Evolutionary conservation across 1,284 basidiomycete species (phyloP).

Genomic region (Cutaneotrichosporon daszewskae): DNA sequence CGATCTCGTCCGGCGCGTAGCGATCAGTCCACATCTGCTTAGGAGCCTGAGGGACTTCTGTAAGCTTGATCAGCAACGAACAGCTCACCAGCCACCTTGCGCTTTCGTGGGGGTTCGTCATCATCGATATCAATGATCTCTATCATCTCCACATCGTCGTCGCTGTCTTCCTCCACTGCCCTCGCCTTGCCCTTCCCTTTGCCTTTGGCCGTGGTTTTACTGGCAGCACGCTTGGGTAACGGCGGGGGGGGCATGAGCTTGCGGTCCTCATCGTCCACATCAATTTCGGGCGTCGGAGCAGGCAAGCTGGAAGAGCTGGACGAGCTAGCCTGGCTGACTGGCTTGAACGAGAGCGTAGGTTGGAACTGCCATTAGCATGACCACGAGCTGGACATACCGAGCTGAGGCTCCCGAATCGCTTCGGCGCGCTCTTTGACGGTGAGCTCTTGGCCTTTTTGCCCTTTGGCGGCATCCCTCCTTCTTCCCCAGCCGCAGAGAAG

Average conservation of each 20-base stretch:
- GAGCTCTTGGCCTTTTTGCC: constrained; percentile 2
- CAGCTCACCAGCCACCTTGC: neutral
- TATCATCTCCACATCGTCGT: constrained; percentile 18
- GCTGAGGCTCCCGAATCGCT: constrained; percentile 32
- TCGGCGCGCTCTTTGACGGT: constrained; percentile 5
- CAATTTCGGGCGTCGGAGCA: no score
- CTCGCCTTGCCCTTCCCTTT: constrained; percentile 52
- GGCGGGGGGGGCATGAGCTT: constrained; percentile 17
- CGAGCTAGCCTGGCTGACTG: neutral
- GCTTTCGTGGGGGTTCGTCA: constrained; percentile 12
- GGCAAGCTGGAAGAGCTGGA: neutral
- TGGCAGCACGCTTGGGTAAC: no score
- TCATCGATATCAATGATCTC: constrained; percentile 29
- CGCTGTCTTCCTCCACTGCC: constrained; percentile 7
- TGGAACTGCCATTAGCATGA: constrained; percentile 28
- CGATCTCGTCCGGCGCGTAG: constrained; percentile 64
- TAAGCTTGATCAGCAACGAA: neutral
- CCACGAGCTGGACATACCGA: constrained; percentile 16
- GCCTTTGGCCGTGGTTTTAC: no score
- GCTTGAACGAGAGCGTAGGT: constrained; percentile 29
- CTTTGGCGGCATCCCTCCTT: constrained; percentile 1
- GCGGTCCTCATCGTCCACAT: constrained; percentile 5
- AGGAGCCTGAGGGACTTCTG: neutral
- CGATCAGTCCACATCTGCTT: constrained; percentile 65
- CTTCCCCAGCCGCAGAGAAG: neutral